Evolutionary conservation across 305 asterid species (phyloP).

Genomic region (Fraxinus sp.): DNA sequence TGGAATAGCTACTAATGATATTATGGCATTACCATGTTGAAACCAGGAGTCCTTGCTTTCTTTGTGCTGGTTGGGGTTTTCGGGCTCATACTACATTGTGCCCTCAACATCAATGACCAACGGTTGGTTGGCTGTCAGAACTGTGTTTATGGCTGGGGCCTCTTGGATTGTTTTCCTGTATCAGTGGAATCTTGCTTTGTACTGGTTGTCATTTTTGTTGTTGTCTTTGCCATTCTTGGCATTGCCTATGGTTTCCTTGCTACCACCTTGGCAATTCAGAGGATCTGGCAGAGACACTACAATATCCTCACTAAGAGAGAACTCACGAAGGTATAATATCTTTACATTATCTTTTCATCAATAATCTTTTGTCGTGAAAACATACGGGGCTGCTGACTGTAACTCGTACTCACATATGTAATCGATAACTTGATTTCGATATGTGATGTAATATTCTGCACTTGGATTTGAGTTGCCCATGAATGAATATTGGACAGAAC

Average conservation of each 20-base stretch:
- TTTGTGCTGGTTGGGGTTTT: conserved; percentile 52
- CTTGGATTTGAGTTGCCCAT: not conserved
- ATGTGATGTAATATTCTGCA: not conserved
- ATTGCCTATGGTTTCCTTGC: conserved; percentile 62
- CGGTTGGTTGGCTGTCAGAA: conserved; percentile 56
- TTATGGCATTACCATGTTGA: conserved; percentile 4
- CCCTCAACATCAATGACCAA: conserved; percentile 45
- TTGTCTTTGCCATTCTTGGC: conserved; percentile 57
- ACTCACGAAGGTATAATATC: conserved; percentile 45
- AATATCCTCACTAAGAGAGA: conserved; percentile 62
- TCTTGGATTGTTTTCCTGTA: conserved; percentile 55
- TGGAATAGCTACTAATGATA: not conserved
- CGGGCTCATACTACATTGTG: conserved; percentile 47
- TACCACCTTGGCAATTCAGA: conserved; percentile 57
- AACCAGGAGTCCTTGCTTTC: conserved; percentile 52
- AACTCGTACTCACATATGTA: not conserved
- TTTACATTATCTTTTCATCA: not conserved
- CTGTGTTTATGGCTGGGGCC: conserved; percentile 57
- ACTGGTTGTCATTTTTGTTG: conserved; percentile 42
- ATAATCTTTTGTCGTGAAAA: not conserved
- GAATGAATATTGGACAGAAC: not conserved
- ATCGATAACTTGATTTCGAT: not conserved
- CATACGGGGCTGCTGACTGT: not conserved
- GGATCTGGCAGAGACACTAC: conserved; percentile 68
- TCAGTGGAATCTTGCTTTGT: conserved; percentile 58